Evolutionary conservation across 306 rosid species (phyloP).

Genomic region (Rosa multiflora): DNA sequence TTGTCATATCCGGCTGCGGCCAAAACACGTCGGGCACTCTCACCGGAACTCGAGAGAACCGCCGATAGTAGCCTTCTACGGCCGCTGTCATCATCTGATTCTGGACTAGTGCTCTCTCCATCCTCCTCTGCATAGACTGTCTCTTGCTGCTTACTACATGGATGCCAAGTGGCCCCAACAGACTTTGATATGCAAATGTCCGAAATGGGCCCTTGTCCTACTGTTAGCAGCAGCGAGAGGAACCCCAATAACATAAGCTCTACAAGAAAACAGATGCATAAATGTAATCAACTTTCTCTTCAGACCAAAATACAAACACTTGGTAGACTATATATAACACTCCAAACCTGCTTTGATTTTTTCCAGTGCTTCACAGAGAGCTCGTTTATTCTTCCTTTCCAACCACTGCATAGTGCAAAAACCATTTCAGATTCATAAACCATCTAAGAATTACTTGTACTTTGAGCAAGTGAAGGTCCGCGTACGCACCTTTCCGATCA

Average conservation of each 20-base stretch:
- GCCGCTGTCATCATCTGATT: slow-evolving; percentile 1
- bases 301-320: background rate
- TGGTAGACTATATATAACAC: background rate
- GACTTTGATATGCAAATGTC: slow-evolving; percentile 50
- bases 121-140: background rate
- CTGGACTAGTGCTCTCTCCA: background rate
- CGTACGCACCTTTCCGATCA: slow-evolving; percentile 54
- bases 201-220: slow-evolving; percentile 57
- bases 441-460: background rate
- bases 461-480: background rate
- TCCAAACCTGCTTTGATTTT: slow-evolving; percentile 76
- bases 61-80: slow-evolving; percentile 36
- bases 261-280: background rate
- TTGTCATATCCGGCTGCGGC: slow-evolving; percentile 38
- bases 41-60: background rate
- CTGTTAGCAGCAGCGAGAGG: slow-evolving; percentile 70
- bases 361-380: slow-evolving; percentile 62
- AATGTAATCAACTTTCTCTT: background rate
- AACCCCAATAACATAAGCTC: slow-evolving; percentile 89
- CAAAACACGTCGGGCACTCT: slow-evolving; percentile 45
- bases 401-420: slow-evolving; percentile 51
- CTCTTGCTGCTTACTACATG: slow-evolving; percentile 44
- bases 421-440: background rate
- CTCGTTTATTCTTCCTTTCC: slow-evolving; percentile 63
- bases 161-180: slow-evolving; percentile 70